These are phyloP conservation scores for Lactarius deliciosus DNA, from an alignment of 768 basidiomycete genomes.

Conservation along the genomic window DNA sequence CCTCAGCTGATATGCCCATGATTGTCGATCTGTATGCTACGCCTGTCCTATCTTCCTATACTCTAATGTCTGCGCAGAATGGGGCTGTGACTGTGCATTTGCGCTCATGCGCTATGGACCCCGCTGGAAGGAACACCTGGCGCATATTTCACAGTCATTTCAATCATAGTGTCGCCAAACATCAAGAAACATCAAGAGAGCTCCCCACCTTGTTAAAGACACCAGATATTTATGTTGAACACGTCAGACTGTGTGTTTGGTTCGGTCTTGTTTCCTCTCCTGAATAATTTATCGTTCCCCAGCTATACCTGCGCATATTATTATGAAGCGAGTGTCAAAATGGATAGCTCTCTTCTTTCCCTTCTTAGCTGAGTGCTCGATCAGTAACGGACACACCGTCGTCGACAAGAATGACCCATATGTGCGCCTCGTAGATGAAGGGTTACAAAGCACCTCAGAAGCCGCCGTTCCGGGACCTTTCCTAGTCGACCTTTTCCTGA, in stretches of 20 bases:
- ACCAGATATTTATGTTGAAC: constrained; percentile 26
- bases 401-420: constrained; percentile 25
- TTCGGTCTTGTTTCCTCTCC: background rate
- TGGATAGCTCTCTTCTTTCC: background rate
- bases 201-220: constrained; percentile 25
- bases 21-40: constrained; percentile 29
- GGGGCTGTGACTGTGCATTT: constrained; percentile 32
- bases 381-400: constrained; percentile 28
- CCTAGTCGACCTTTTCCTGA: constrained; percentile 32
- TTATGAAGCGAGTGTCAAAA: constrained; percentile 22
- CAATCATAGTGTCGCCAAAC: constrained; percentile 21
- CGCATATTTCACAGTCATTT: constrained; percentile 31
- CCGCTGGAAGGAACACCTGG: constrained; percentile 31
- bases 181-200: constrained; percentile 21
- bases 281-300: background rate
- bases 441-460: constrained; percentile 21
- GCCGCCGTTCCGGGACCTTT: constrained; percentile 27
- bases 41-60: background rate
- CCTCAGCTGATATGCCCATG: constrained; percentile 31
- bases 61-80: constrained; percentile 24
- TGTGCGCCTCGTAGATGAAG: constrained; percentile 25
- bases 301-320: constrained; percentile 20
- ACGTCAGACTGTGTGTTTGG: constrained; percentile 24
- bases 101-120: constrained; percentile 31
- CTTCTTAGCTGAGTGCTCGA: constrained; percentile 4